Evolutionary conservation across 768 basidiomycete genomes (phyloP).

Genomic region (Neoboletus subvelutipes): DNA sequence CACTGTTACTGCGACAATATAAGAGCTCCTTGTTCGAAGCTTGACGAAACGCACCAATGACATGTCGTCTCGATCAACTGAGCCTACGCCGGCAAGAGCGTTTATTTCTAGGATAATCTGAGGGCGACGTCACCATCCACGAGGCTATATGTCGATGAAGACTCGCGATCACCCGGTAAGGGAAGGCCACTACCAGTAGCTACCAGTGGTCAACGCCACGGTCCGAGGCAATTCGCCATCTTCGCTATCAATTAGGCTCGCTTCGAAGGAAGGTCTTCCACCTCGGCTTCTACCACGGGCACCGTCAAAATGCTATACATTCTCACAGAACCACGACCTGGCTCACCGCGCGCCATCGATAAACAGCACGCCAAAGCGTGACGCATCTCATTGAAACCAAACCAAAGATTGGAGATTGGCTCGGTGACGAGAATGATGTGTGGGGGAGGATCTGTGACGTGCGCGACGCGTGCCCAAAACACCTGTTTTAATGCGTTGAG

Average conservation of each 20-base stretch:
- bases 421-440: background rate
- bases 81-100: background rate
- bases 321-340: background rate
- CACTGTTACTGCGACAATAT: background rate
- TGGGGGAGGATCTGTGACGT: slow-evolving; percentile 12
- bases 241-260: background rate
- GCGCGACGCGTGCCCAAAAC: slow-evolving; percentile 11
- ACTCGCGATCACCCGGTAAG: background rate
- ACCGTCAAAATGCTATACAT: background rate
- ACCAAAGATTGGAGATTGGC: slow-evolving; percentile 18
- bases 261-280: slow-evolving; percentile 3
- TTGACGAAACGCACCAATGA: slow-evolving; percentile 9
- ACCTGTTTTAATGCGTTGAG: background rate
- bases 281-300: slow-evolving; percentile 10
- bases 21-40: background rate
- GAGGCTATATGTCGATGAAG: background rate
- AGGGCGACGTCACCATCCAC: background rate
- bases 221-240: background rate
- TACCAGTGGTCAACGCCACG: background rate
- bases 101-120: background rate
- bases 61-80: background rate
- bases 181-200: slow-evolving; percentile 1
- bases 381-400: slow-evolving; percentile 20
- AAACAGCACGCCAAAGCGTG: slow-evolving; percentile 19
- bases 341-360: slow-evolving; percentile 7